Base-by-base conservation (phyloP, 805 yeast genomes). In the Sporopachydermia quercuum region DNA sequence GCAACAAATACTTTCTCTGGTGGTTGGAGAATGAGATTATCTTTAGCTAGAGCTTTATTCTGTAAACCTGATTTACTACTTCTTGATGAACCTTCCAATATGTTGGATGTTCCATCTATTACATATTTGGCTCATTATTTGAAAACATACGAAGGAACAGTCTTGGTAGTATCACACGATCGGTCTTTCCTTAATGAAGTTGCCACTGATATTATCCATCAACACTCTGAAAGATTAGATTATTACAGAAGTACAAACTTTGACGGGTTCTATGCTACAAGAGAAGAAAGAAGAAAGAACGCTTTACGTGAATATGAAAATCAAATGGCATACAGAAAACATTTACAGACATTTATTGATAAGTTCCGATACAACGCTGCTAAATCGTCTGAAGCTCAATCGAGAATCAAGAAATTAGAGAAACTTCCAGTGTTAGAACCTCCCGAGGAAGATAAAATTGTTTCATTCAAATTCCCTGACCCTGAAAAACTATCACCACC, bases 1-100 rank as follows among this genome's bases (percentile, higher is more conserved):
- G 78, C 95, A 19, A 86, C 97, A 4, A 89, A 85, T 48, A 71
- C 86, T 18, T 91, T 91, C 58, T 86, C 96, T 40, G 99, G 99
- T 74, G 99, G 99, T 76, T 91, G 98, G 98, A 80, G 98, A 72
- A 91, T 91, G 98, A 82, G 98, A 68, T 71, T 91, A 47, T 83
- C 96, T n/a, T 70, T 91, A 44, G 98, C 98, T 3, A 76, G 98
- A 63, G 98, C 98, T 0, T 70, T 91, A 56, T 91, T 91, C 70
- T 89, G 96, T 71, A 79, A 85, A 56, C 98, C 98, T 1, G 98
- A 91, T 59, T 67, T 91, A 47, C 67, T 91, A 48, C 66, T 91
- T 55, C 71, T 91, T 47, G 98, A 91, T 74, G 99, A 91, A 71
- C 99, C 99, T 53, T 87, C 97, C 45, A 91, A 91, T 78, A 91